Evolutionary conservation across 441 rosid species (phyloP), one percentile per base, ranked within the genome.

Genomic region (Omphalea diandra): DNA sequence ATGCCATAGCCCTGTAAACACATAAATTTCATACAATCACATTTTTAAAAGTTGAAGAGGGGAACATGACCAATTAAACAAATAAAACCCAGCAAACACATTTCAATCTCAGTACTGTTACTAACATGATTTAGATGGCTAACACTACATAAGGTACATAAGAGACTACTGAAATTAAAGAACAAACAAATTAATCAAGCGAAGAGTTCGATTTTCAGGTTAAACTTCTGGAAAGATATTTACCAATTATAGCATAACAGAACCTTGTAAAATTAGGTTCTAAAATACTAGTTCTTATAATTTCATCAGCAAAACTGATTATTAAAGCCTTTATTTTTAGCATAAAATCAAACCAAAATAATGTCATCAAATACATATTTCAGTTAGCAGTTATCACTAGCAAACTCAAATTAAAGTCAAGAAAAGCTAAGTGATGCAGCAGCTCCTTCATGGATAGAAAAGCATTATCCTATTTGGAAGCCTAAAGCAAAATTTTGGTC

Each of bases 1-100:
- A 91, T 76, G 40, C 97, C 98, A 80, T 90, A 91, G 38, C 98
- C 98, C 98, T 93, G 63, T 18, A 65, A 73, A 70, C 36, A 62
- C 43, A 73, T 52, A 68, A 29, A 70, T 59, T 44, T 54, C 73
- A 68, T 24, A 43, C 33, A 33, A 35, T 8, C 20, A n/a, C 35
- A 62, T 29, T 33, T 43, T 54, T 32, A 20, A 64, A 68, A 58
- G 29, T 44, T 41, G 43, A 61, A 69, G 59, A 32, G 22, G 1
- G 47, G 47, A 52, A 18, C 74, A 63, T 32, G 49, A 38, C 36
- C 56, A 18, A 5, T 1, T 18, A 52, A 44, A 60, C 36, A 43
- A 24, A 18, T 43, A 56, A 61, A 69, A 41, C 33, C 20, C 46
- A 49, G 24, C 31, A 58, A 3, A 18, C 26, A 12, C 41, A 56